Evolutionary conservation across 129 eudicot genomes (phyloP).

Genomic region (Heracleum sosnowskyi): DNA sequence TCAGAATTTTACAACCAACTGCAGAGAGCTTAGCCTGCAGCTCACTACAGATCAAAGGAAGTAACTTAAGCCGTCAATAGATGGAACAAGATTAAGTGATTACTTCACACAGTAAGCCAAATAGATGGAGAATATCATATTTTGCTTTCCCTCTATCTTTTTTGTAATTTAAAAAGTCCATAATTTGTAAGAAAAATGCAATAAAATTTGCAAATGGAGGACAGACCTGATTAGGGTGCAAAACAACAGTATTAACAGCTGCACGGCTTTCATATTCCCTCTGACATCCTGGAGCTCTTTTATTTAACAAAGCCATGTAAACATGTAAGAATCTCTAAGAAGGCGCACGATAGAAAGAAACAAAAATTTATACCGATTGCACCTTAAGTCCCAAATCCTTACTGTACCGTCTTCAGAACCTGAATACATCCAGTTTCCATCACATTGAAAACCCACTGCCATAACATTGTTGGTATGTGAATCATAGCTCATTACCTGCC

Average conservation of each 20-base stretch:
- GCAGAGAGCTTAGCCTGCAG: neutral
- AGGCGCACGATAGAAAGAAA: neutral
- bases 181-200: neutral
- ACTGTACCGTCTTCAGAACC: slow-evolving; percentile 99
- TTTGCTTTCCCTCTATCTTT: neutral
- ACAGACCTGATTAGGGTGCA: slow-evolving; percentile 99
- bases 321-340: neutral
- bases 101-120: neutral
- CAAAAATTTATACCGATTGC: slow-evolving; percentile 1
- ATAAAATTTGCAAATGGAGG: neutral
- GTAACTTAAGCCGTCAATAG: neutral
- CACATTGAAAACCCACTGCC: slow-evolving; percentile 97
- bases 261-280: slow-evolving; percentile 99
- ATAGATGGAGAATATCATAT: neutral
- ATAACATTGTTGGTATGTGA: slow-evolving; percentile 92
- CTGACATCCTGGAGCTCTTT: slow-evolving; percentile 96
- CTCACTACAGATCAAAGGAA: neutral
- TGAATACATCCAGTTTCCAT: slow-evolving; percentile 98
- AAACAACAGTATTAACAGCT: slow-evolving; percentile 96
- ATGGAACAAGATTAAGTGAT: neutral
- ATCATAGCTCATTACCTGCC: slow-evolving; percentile 94
- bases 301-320: neutral
- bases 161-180: neutral
- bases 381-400: slow-evolving; percentile 97
- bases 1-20: neutral